Conservation (phyloP, 2,329 filamentous ascomycete species). For the Paecilomyces sp. region DNA sequence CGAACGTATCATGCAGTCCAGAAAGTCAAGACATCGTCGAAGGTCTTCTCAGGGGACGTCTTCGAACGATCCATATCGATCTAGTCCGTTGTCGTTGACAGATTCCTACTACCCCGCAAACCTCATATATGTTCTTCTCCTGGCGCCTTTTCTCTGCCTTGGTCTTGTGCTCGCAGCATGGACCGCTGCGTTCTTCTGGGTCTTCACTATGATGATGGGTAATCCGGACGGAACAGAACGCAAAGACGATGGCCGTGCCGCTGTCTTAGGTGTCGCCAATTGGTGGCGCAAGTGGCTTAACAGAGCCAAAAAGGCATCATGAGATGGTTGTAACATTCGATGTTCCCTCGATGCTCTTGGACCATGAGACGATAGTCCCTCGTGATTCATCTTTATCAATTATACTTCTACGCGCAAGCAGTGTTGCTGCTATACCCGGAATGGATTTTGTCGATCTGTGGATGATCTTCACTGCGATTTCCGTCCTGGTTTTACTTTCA, state of each 20-base stretch:
- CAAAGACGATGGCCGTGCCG: constrained; percentile 54
- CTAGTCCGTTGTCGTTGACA: constrained; percentile 17
- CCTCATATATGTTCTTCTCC: constrained; percentile 46
- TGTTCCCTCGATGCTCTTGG: background rate
- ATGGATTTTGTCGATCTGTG: background rate
- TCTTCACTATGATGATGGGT: constrained; percentile 54
- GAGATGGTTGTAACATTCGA: background rate
- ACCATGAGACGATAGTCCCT: background rate
- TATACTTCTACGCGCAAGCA: background rate
- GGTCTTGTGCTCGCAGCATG: constrained; percentile 51
- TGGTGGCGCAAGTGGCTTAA: constrained; percentile 56
- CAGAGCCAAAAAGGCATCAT: constrained; percentile 19
- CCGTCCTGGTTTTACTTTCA: background rate
- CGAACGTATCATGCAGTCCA: constrained; percentile 19
- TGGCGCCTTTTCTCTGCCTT: constrained; percentile 51
- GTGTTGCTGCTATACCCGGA: background rate
- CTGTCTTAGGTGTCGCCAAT: constrained; percentile 50
- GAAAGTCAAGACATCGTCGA: constrained; percentile 14
- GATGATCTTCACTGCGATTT: background rate
- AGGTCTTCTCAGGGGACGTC: constrained; percentile 13
- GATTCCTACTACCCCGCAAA: constrained; percentile 27
- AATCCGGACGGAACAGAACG: constrained; percentile 55
- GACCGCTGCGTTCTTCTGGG: constrained; percentile 56
- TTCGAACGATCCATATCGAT: constrained; percentile 35
- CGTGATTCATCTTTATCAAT: background rate